These are phyloP conservation scores for Kalmusia sp. DNA, from an alignment of 2,329 filamentous ascomycete genomes.

Conservation along the genomic window DNA sequence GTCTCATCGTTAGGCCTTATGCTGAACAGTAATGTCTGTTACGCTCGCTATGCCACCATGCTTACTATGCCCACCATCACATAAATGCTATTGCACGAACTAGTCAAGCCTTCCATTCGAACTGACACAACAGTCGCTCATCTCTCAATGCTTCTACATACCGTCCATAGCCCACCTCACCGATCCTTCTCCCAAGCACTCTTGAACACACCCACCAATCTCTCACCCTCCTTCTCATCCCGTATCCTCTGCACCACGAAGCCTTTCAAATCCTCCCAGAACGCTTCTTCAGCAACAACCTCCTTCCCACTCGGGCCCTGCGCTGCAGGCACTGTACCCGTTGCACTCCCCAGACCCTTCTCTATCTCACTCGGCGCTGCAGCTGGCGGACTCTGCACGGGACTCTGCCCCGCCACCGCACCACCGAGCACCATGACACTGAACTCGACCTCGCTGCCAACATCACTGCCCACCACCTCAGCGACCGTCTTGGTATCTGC, in stretches of 20 bases:
- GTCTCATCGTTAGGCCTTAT: no score
- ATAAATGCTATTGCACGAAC: no score
- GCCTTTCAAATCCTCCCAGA: slow-evolving; percentile 85
- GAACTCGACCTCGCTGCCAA: slow-evolving; percentile 70
- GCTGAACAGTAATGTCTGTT: no score
- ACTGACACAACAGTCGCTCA: no score
- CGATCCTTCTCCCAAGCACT: slow-evolving; percentile 66
- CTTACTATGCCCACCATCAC: no score
- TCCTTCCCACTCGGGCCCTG: slow-evolving; percentile 64
- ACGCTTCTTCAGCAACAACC: slow-evolving; percentile 72
- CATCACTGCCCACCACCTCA: slow-evolving; percentile 70
- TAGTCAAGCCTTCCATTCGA: no score
- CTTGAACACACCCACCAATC: slow-evolving; percentile 72
- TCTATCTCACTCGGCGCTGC: slow-evolving; percentile 63
- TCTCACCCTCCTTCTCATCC: slow-evolving; percentile 70
- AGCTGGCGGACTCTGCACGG: slow-evolving; percentile 54
- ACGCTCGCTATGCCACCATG: no score
- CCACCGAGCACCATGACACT: slow-evolving; percentile 86
- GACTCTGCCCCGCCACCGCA: slow-evolving; percentile 49
- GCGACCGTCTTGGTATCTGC: slow-evolving; percentile 77
- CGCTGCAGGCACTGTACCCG: slow-evolving; percentile 47
- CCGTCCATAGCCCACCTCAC: no score
- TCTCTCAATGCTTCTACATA: no score
- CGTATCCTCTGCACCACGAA: slow-evolving; percentile 82
- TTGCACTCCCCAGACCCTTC: slow-evolving; percentile 32